Evolutionary conservation across 1,139 yeast species (phyloP).

Genomic region (Magnusiomyces fungicola): DNA sequence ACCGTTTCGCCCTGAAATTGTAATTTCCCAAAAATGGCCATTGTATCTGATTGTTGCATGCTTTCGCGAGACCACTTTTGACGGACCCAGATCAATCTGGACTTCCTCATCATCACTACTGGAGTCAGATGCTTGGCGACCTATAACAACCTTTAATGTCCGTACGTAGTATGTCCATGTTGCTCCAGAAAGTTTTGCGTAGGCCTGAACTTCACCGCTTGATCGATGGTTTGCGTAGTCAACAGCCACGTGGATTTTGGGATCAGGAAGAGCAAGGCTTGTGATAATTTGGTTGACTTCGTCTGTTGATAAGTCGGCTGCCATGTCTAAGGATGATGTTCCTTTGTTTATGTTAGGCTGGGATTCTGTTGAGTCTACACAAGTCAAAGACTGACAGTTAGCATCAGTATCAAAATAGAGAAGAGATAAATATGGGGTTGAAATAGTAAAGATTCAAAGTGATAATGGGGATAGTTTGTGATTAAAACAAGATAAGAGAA

Average conservation of each 20-base stretch:
- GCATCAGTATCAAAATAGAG: no score
- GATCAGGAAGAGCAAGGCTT: constrained; percentile 39
- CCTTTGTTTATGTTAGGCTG: no score
- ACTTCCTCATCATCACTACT: constrained; percentile 33
- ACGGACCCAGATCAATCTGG: constrained; percentile 92
- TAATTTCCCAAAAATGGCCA: constrained; percentile 75
- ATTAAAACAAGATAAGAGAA: no score
- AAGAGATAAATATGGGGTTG: no score
- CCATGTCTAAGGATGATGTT: not conserved
- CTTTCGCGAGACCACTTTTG: constrained; percentile 85
- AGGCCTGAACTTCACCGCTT: constrained; percentile 88
- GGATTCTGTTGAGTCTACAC: no score
- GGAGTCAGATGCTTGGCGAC: constrained; percentile 63
- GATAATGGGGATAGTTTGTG: no score
- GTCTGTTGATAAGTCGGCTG: constrained; percentile 22
- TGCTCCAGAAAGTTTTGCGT: constrained; percentile 90
- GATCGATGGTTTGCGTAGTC: constrained; percentile 57
- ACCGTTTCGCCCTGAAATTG: constrained; percentile 83
- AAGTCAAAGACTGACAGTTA: no score
- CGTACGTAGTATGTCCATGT: constrained; percentile 94
- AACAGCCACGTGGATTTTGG: constrained; percentile 38
- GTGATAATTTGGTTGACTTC: constrained; percentile 42
- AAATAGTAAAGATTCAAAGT: no score
- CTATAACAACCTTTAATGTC: constrained; percentile 67
- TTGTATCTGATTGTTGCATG: constrained; percentile 85